These are phyloP conservation scores for Aspergillus carlsbadensis DNA, from an alignment of 495 filamentous ascomycete species.

Conservation along the genomic window DNA sequence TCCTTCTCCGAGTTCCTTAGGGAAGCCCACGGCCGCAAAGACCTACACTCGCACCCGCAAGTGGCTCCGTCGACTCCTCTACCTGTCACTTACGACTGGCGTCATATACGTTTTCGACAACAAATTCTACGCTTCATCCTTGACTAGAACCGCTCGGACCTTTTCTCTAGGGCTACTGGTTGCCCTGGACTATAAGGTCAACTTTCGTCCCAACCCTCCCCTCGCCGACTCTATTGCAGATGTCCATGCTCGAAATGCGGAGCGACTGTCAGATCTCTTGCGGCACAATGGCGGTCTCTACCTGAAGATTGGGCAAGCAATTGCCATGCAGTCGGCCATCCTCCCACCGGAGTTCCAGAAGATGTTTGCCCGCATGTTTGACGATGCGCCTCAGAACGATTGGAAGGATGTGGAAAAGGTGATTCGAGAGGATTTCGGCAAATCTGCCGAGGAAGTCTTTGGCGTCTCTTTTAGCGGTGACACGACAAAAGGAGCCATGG, in stretches of 20 bases:
- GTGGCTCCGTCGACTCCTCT: conserved; percentile 73
- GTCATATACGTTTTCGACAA: conserved; percentile 65
- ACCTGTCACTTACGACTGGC: conserved; percentile 58
- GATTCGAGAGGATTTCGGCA: conserved; percentile 83
- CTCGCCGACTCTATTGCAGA: conserved; percentile 64
- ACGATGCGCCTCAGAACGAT: conserved; percentile 93
- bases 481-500: conserved; percentile 75
- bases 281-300: conserved; percentile 88
- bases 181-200: conserved; percentile 92
- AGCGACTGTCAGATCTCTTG: conserved; percentile 76
- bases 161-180: conserved; percentile 78
- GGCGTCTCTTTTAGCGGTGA: conserved; percentile 75
- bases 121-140: conserved; percentile 70
- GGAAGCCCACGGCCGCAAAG: conserved; percentile 65
- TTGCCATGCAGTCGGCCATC: conserved; percentile 95
- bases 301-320: conserved; percentile 96
- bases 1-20: conserved; percentile 76
- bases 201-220: conserved; percentile 79
- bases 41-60: conserved; percentile 63
- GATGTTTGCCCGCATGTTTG: conserved; percentile 96
- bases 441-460: conserved; percentile 81
- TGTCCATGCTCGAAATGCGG: conserved; percentile 78
- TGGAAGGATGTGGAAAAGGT: conserved; percentile 88
- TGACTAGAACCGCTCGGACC: conserved; percentile 78
- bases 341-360: conserved; percentile 90